These are phyloP conservation scores for Phoenix roebelenii DNA, from an alignment of 176 grass and related monocot species.

Conservation along the genomic window DNA sequence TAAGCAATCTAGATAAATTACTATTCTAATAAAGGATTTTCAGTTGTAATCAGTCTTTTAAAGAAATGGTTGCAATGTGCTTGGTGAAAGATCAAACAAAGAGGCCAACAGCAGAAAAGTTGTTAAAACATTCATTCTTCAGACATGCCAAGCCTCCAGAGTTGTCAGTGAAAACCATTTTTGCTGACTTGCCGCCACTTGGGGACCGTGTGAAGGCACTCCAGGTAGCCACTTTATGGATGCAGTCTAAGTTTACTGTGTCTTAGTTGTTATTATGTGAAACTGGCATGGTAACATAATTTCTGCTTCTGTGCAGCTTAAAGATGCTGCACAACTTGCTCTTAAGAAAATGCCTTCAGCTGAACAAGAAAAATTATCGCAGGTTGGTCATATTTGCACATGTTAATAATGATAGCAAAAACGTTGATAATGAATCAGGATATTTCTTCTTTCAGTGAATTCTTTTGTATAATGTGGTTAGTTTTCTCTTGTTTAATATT, in stretches of 20 bases:
- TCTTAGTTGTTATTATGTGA: too few species aligned
- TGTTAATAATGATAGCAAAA: neutral
- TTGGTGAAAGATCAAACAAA: constrained; percentile 99
- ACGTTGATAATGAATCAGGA: too few species aligned
- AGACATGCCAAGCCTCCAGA: constrained; percentile 87
- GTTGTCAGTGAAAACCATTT: constrained; percentile 64
- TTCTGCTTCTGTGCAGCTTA: constrained; percentile 55
- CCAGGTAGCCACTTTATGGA: constrained; percentile 34
- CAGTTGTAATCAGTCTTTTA: constrained; percentile 90
- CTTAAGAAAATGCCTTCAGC: constrained; percentile 98
- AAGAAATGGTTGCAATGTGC: constrained; percentile 99
- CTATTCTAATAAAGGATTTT: constrained; percentile 59
- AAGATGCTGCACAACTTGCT: constrained; percentile 96
- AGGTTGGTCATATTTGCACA: constrained; percentile 42
- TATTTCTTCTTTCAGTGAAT: too few species aligned
- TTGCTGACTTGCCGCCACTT: constrained; percentile 78
- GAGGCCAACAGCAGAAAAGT: constrained; percentile 92
- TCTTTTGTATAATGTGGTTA: too few species aligned
- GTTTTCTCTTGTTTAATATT: too few species aligned
- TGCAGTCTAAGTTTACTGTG: too few species aligned
- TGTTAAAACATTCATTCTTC: constrained; percentile 96
- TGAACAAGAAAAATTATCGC: constrained; percentile 89
- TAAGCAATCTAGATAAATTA: constrained; percentile 6
- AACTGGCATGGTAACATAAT: neutral
- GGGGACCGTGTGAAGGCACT: constrained; percentile 96